Percentiles rank a stretch among this genome's conserved stretches.
These are phyloP conservation scores for Mentha longifolia DNA, from an alignment of 257 asterid genomes.

Conservation along the genomic window DNA sequence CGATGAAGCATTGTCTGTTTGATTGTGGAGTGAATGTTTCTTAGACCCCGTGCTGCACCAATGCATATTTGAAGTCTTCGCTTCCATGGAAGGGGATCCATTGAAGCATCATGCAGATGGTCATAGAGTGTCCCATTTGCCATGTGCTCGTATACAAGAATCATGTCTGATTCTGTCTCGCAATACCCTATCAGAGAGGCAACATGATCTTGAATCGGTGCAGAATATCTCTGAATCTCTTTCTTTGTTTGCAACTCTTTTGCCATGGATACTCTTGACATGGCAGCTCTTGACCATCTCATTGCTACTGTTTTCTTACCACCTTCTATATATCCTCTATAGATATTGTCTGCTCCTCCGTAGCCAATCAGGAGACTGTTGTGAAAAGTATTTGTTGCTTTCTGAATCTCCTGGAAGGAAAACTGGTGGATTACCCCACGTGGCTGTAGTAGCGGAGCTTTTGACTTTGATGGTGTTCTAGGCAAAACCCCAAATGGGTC, in stretches of 20 bases:
- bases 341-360: constrained; percentile 54
- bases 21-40: constrained; percentile 48
- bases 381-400: constrained; percentile 62
- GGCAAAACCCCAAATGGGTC: constrained; percentile 49
- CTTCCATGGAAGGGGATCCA: constrained; percentile 67
- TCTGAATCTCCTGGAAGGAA: constrained; percentile 52
- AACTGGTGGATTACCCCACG: constrained; percentile 45
- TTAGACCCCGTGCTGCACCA: constrained; percentile 57
- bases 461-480: constrained; percentile 53
- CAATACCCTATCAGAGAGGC: constrained; percentile 60
- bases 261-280: constrained; percentile 52
- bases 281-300: constrained; percentile 51
- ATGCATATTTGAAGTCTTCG: constrained; percentile 69
- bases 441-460: constrained; percentile 33
- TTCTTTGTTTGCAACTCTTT: constrained; percentile 54
- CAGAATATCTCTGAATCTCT: constrained; percentile 36
- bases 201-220: constrained; percentile 45
- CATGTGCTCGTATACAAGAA: constrained; percentile 58
- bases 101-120: constrained; percentile 57
- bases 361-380: constrained; percentile 54
- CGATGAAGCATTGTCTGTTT: constrained; percentile 59
- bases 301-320: constrained; percentile 48
- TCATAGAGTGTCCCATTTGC: constrained; percentile 62
- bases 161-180: constrained; percentile 46
- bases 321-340: constrained; percentile 49